Percentiles rank a stretch among this genome's conserved stretches.
Evolutionary conservation across 2,329 filamentous ascomycete genomes (phyloP).

Genomic region (Pezicula radicicola): DNA sequence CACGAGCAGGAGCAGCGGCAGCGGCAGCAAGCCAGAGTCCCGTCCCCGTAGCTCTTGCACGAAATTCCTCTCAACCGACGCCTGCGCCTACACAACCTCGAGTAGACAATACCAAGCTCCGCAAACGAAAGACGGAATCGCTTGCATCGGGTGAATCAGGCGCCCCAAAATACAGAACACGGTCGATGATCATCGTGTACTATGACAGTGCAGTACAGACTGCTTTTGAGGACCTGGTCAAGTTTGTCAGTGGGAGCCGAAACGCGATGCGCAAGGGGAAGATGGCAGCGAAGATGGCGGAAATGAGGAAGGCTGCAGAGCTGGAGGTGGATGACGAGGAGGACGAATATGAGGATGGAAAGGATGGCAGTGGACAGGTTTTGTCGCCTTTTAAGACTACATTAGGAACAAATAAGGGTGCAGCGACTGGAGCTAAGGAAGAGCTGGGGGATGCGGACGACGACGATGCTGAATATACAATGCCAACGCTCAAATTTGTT

Average conservation of each 20-base stretch:
- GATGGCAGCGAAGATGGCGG: slow-evolving; percentile 73
- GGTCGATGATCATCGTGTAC: slow-evolving; percentile 81
- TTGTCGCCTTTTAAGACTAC: slow-evolving; percentile 3
- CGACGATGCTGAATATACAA: slow-evolving; percentile 23
- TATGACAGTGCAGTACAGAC: slow-evolving; percentile 87
- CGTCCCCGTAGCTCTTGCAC: slow-evolving; percentile 10
- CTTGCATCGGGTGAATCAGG: slow-evolving; percentile 25
- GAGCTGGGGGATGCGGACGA: slow-evolving; percentile 9
- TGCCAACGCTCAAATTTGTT: slow-evolving; percentile 33
- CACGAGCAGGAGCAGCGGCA: too few species aligned
- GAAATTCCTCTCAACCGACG: slow-evolving; percentile 19
- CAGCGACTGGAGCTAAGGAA: slow-evolving; percentile 3
- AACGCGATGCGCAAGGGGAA: slow-evolving; percentile 86
- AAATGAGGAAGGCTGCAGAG: slow-evolving; percentile 58
- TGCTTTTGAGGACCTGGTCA: slow-evolving; percentile 78
- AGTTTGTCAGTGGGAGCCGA: slow-evolving; percentile 74
- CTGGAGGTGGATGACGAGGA: slow-evolving; percentile 52
- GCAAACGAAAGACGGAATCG: slow-evolving; percentile 30
- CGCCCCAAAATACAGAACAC: slow-evolving; percentile 54
- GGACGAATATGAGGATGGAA: slow-evolving; percentile 33
- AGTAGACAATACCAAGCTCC: slow-evolving; percentile 12
- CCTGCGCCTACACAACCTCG: slow-evolving; percentile 12
- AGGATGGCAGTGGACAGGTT: slow-evolving; percentile 2
- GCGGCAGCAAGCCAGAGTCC: slow-evolving; percentile 9
- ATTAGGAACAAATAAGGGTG: slow-evolving; percentile 14